Evolutionary conservation across 2,329 filamentous ascomycete genomes (phyloP).

Genomic region (Clarireedia homoeocarpa): DNA sequence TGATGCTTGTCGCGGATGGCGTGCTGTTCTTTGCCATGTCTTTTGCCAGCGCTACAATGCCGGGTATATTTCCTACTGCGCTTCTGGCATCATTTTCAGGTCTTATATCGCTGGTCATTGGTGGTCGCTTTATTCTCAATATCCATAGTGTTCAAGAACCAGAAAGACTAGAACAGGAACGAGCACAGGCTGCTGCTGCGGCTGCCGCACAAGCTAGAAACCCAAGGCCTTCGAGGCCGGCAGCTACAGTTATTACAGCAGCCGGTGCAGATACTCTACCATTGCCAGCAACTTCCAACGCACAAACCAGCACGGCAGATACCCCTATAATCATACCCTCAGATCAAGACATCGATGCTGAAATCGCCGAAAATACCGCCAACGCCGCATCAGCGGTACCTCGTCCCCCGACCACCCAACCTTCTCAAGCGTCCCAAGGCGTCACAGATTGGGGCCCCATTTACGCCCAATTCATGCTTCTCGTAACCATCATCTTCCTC

Average conservation of each 20-base stretch:
- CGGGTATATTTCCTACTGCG: constrained; percentile 49
- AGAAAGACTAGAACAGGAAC: constrained; percentile 37
- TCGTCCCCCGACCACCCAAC: constrained; percentile 20
- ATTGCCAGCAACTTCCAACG: constrained; percentile 5
- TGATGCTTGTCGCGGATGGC: constrained; percentile 57
- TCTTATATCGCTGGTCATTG: constrained; percentile 50
- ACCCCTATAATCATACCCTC: constrained; percentile 52
- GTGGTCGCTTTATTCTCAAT: constrained; percentile 49
- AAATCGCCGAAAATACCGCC: constrained; percentile 41
- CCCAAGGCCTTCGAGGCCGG: constrained; percentile 15
- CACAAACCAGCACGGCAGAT: constrained; percentile 8
- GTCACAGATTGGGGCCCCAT: constrained; percentile 43
- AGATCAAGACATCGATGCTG: constrained; percentile 55
- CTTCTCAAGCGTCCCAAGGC: constrained; percentile 13
- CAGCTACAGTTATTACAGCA: constrained; percentile 21
- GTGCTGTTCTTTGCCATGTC: constrained; percentile 48
- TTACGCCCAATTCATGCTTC: constrained; percentile 48
- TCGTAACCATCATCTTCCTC: constrained; percentile 48
- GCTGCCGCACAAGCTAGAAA: constrained; percentile 20
- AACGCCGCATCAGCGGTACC: constrained; percentile 21
- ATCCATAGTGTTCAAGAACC: constrained; percentile 55
- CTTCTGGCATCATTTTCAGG: constrained; percentile 45
- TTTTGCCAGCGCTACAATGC: constrained; percentile 46
- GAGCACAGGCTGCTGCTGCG: constrained; percentile 21
- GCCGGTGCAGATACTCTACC: constrained; percentile 18